A percentile compares a stretch with the other conserved stretches of the same genome.
These are phyloP conservation scores for Suhomyces terraborum DNA, from an alignment of 1,139 yeast genomes.

Conservation along the genomic window DNA sequence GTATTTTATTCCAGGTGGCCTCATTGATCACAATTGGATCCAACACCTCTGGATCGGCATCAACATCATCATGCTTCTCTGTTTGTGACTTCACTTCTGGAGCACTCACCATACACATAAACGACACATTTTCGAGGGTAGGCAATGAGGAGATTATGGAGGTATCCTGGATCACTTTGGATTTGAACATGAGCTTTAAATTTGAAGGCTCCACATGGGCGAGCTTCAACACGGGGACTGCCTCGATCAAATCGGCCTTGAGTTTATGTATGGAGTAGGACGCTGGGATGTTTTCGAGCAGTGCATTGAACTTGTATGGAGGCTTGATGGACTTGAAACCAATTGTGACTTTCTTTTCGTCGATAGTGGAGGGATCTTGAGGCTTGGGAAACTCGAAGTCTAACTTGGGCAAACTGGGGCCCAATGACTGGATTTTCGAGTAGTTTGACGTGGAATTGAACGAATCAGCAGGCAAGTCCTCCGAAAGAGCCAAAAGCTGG, in stretches of 20 bases:
- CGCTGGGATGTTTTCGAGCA: constrained; percentile 26
- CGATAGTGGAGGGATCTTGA: constrained; percentile 1
- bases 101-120: constrained; percentile 43
- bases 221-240: constrained; percentile 25
- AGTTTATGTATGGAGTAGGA: constrained; percentile 37
- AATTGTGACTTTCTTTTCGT: constrained; percentile 20
- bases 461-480: constrained; percentile 25
- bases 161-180: constrained; percentile 48
- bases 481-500: constrained; percentile 35
- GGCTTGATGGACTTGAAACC: constrained; percentile 48
- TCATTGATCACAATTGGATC: constrained; percentile 21
- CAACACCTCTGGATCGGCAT: constrained; percentile 22
- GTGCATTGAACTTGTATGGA: constrained; percentile 41
- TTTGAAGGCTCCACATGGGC: constrained; percentile 32
- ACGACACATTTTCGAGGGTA: constrained; percentile 24
- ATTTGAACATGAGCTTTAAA: constrained; percentile 44
- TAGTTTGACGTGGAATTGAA: constrained; percentile 40
- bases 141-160: constrained; percentile 28
- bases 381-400: constrained; percentile 32
- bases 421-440: constrained; percentile 35
- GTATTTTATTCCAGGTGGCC: constrained; percentile 37
- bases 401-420: constrained; percentile 44
- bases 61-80: constrained; percentile 3
- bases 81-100: constrained; percentile 14
- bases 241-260: constrained; percentile 34